A percentile compares a stretch with the other conserved stretches of the same genome.
Conservation (phyloP, 306 rosid genomes). For the Vachellia pachyceras region DNA sequence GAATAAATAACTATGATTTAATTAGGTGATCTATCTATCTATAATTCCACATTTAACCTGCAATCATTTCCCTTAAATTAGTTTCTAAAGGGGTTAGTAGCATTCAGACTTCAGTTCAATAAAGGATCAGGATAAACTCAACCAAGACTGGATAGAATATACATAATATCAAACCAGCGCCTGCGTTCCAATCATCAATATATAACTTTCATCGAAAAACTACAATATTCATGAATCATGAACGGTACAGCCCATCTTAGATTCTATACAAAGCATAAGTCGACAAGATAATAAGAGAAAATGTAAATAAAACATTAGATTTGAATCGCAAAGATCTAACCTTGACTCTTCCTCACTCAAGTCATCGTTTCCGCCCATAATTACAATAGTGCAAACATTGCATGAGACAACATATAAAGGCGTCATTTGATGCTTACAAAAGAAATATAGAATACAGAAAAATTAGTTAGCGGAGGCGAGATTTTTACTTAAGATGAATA, state of each 20-base stretch:
- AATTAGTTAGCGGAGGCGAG: background rate
- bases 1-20: constrained; percentile 24
- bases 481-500: background rate
- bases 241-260: background rate
- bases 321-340: constrained; percentile 52
- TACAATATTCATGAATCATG: background rate
- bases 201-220: background rate
- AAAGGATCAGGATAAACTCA: background rate
- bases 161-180: background rate
- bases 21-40: no score
- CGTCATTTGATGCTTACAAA: constrained; percentile 25
- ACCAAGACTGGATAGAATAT: background rate
- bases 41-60: background rate
- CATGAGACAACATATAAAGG: constrained; percentile 36
- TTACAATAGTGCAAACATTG: constrained; percentile 93
- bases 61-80: constrained; percentile 11
- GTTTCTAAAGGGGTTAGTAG: constrained; percentile 15
- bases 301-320: constrained; percentile 6
- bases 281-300: background rate
- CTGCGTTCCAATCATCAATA: background rate
- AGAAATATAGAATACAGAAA: constrained; percentile 6
- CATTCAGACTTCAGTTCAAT: constrained; percentile 9
- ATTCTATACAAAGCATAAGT: background rate
- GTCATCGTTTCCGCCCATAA: constrained; percentile 74
- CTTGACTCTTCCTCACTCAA: constrained; percentile 80